Percentiles rank a stretch among this genome's conserved stretches.
Conservation (phyloP, 2,329 filamentous ascomycete species). For the Colletotrichum lini region DNA sequence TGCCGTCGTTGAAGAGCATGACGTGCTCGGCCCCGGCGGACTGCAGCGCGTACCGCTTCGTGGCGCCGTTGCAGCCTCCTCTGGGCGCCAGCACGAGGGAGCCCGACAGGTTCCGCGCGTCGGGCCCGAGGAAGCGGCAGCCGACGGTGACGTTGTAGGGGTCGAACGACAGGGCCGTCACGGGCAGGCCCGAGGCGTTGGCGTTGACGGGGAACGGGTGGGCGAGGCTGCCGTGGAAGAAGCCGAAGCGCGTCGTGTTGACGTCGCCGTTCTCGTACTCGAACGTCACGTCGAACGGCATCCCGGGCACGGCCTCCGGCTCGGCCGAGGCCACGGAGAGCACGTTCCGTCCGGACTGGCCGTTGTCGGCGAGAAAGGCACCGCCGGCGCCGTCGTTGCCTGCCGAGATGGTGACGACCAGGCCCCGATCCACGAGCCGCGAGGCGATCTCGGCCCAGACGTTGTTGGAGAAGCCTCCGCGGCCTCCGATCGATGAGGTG, state of each 20-base stretch:
- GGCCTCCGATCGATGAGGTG: slow-evolving; percentile 51
- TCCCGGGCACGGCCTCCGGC: slow-evolving; percentile 38
- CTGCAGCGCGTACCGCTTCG: slow-evolving; percentile 55
- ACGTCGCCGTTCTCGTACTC: slow-evolving; percentile 2
- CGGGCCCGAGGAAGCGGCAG: slow-evolving; percentile 56
- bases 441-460: slow-evolving; percentile 54
- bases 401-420: slow-evolving; percentile 57
- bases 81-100: slow-evolving; percentile 56
- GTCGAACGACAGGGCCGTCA: slow-evolving; percentile 47
- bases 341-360: slow-evolving; percentile 57
- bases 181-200: slow-evolving; percentile 42
- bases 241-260: slow-evolving; percentile 31
- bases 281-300: slow-evolving; percentile 37
- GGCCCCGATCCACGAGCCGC: slow-evolving; percentile 57
- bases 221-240: slow-evolving; percentile 19
- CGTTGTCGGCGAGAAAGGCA: slow-evolving; percentile 56
- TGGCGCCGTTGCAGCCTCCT: slow-evolving; percentile 33
- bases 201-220: slow-evolving; percentile 26
- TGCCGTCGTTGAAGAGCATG: slow-evolving; percentile 55
- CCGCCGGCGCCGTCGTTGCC: slow-evolving; percentile 60
- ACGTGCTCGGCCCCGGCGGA: slow-evolving; percentile 57
- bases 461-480: slow-evolving; percentile 46
- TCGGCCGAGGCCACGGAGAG: slow-evolving; percentile 60
- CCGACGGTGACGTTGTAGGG: slow-evolving; percentile 48
- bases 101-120: slow-evolving; percentile 55